Conservation (phyloP, 2,329 filamentous ascomycete species). For the Botrytis tulipae region DNA sequence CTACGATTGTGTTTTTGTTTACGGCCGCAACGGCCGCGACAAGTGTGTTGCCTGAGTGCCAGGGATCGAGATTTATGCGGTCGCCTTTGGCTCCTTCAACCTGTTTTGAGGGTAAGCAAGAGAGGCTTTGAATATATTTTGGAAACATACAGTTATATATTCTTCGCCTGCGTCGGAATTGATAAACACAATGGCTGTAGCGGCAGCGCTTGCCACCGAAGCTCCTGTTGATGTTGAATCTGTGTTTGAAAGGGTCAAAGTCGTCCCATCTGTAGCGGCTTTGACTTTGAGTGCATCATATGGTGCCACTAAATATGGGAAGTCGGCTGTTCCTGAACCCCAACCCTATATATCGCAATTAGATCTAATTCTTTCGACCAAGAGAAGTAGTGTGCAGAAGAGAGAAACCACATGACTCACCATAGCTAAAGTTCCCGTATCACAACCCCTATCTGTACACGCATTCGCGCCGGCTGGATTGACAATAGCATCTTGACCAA, state of each 20-base stretch:
- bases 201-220: constrained; percentile 37
- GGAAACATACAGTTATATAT: constrained; percentile 42
- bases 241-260: constrained; percentile 54
- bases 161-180: constrained; percentile 73
- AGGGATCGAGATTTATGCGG: constrained; percentile 63
- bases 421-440: constrained; percentile 63
- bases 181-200: constrained; percentile 68
- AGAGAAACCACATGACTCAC: constrained; percentile 37
- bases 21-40: constrained; percentile 55
- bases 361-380: not conserved
- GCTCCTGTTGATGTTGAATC: constrained; percentile 44
- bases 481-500: constrained; percentile 61
- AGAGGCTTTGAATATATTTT: not conserved
- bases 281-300: constrained; percentile 62
- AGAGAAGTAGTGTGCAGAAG: not conserved
- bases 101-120: constrained; percentile 15
- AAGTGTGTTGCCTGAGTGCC: constrained; percentile 49
- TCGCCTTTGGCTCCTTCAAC: constrained; percentile 48
- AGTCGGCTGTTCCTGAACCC: constrained; percentile 8
- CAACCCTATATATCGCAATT: constrained; percentile 9
- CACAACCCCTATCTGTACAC: constrained; percentile 60
- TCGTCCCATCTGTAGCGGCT: constrained; percentile 51
- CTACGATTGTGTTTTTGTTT: constrained; percentile 62
- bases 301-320: constrained; percentile 43
- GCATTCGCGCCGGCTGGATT: constrained; percentile 62